Evolutionary conservation across 139 green algal genomes (phyloP), one percentile per base, ranked within the genome.

Genomic region (Chlamydomonas incerta): DNA sequence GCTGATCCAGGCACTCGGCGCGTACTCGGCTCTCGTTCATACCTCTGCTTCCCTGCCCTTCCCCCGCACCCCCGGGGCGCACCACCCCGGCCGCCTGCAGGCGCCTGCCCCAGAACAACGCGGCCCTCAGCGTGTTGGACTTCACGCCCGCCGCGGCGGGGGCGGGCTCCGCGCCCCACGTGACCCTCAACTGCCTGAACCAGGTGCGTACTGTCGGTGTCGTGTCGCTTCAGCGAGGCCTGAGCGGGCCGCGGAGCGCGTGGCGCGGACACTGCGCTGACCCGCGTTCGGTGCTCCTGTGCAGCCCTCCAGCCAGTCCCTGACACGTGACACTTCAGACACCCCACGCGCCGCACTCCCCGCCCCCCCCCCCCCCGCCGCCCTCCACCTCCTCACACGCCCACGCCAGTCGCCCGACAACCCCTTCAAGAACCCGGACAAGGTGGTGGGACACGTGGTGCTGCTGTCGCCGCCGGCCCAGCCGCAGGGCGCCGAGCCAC

Each of bases 91-190:
- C 68, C 21, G 9, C 77, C 33, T 0, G 26, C 65, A 84, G 90
- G 18, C 82, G 95, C 17, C 83, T 94, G 35, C 91, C 80, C 28
- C 93, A 95, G 88, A 95, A 80, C 81, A 97, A 97, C 86, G 95
- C 86, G 26, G 93, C 93, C 11, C 93, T 94, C 46, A 97, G 89
- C 26, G 93, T 98, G 37, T 80, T 99, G 14, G 93, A 98, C 88
- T 96, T 99, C 70, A 58, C 89, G 72, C 91, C 94, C 4, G 33
- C 72, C 2, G 24, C 31, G 33, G 35, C 46, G 34, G 46, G 10
- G 24, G 34, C 28, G 46, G 62, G 46, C 37, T 50, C 41, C 41
- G 5, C 31, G 5, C 65, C 79, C 18, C 8, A 14, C 13, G 58
- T 87, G 17, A 67, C 66, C 3, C 81, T 90, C 29, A 37, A 67